These are phyloP conservation scores for Globisporangium takayamanum DNA, from an alignment of 352 stramenopile genomes.

Conservation along the genomic window DNA sequence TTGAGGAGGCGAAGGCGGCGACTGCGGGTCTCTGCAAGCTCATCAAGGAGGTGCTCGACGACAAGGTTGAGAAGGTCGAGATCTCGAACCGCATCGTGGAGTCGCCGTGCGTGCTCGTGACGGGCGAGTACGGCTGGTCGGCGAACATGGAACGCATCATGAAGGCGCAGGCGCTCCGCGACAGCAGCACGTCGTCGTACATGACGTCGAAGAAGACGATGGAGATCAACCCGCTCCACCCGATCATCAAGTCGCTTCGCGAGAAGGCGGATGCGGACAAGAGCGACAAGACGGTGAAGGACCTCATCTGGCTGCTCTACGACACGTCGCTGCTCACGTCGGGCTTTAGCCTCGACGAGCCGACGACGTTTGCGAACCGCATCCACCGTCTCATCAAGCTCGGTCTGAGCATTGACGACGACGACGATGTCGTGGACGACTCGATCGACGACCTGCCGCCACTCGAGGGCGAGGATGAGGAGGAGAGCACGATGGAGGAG, in stretches of 20 bases:
- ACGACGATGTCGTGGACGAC: constrained; percentile 92
- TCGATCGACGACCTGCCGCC: constrained; percentile 96
- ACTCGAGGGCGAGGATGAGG: constrained; percentile 94
- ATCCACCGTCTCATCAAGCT: constrained; percentile 99
- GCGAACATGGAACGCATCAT: constrained; percentile 99
- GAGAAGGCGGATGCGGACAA: constrained; percentile 99
- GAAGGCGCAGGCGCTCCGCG: constrained; percentile 99
- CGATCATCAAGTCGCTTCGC: constrained; percentile 97
- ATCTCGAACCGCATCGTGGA: constrained; percentile 98
- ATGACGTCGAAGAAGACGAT: constrained; percentile 99
- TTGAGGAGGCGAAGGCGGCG: constrained; percentile 98
- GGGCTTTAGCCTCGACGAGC: constrained; percentile 98
- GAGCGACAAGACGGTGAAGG: constrained; percentile 99
- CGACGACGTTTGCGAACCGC: constrained; percentile 97
- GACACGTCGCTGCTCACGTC: constrained; percentile 98
- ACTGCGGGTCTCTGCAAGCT: constrained; percentile 98
- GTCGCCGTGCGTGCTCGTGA: constrained; percentile 98
- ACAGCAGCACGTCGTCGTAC: constrained; percentile 96
- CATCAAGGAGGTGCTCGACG: constrained; percentile 99
- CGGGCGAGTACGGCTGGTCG: constrained; percentile 99
- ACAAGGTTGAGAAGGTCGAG: constrained; percentile 99
- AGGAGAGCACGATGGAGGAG: constrained; percentile 98
- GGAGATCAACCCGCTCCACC: constrained; percentile 99
- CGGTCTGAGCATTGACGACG: constrained; percentile 97
- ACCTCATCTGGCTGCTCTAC: constrained; percentile 99